Evolutionary conservation across 805 yeast species (phyloP).

Genomic region (Saccharomyces cerevisiae): DNA sequence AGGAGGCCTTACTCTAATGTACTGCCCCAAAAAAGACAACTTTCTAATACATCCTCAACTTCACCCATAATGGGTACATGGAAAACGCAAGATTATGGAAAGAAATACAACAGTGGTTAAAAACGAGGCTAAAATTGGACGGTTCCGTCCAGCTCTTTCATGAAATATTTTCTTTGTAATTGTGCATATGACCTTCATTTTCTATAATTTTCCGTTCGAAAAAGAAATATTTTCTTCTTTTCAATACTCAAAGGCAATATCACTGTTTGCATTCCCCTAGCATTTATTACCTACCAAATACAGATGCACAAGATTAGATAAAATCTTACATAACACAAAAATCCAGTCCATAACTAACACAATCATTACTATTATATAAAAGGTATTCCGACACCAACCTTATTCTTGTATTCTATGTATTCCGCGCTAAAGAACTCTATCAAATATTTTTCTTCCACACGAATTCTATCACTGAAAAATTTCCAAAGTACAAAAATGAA

Average conservation of each 20-base stretch:
- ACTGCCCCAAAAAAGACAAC: conserved; percentile 25
- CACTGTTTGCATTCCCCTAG: background rate
- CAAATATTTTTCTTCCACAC: conserved; percentile 60
- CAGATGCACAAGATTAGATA: background rate
- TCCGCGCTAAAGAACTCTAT: conserved; percentile 62
- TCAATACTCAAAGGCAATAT: background rate
- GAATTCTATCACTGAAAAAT: conserved; percentile 64
- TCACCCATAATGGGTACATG: background rate
- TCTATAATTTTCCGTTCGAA: background rate
- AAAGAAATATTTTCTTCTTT: background rate
- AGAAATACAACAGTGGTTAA: background rate
- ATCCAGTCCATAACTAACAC: background rate
- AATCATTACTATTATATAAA: conserved; percentile 33
- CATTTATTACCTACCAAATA: background rate
- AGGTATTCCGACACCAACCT: conserved; percentile 57
- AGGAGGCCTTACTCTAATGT: conserved; percentile 21
- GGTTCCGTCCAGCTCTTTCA: background rate
- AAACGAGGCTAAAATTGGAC: background rate
- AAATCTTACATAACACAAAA: background rate
- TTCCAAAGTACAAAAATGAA: conserved; percentile 53
- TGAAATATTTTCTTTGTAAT: background rate
- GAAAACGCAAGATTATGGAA: background rate
- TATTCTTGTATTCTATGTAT: conserved; percentile 45
- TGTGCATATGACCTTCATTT: background rate
- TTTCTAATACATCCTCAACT: background rate